Base-by-base conservation (phyloP, 371 early-diverging fungal genomes). In the Rhizopus microsporus region DNA sequence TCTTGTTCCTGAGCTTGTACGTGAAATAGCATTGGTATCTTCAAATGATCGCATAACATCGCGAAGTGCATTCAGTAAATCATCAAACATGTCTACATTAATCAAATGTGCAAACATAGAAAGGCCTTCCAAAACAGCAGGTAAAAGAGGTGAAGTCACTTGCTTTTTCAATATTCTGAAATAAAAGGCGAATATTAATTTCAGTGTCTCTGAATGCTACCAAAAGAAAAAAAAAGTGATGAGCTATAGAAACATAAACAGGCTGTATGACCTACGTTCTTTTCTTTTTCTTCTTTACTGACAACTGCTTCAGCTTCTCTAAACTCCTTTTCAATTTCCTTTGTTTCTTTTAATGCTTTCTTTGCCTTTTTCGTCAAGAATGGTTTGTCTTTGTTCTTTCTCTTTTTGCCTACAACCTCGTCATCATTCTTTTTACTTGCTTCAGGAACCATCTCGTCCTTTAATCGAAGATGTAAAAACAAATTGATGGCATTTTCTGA, bases 41-140 rank as follows among this genome's bases (percentile, higher is more conserved):
- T 72, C 71, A 34, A 72, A 59, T 2, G 60, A 55, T 39, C 78
- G 70, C 81, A 92, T 86, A 32, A 97, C 93, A 50, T 80, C 85
- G 62, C 91, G 90, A 30, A 97, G 82, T 8, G 90, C 82, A 32
- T 82, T 78, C 50, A 96, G 70, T 57, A 97, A 64, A 67, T 97
- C 97, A n/a, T 83, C 80, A 69, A 95, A 97, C 64, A 95, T 94
- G 65, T 96, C 96, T 8, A 97, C 88, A 60, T 88, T 94, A 70
- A 97, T 96, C 50, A 96, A 78, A 68, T 96, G 96, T 1, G 94
- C 91, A 76, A 92, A 95, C 57, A 86, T 84, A 51, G 91, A 88
- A 56, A 97, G 86, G 5, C 97, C 96, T 74, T 94, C 94, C 6
- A 97, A 81, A 2, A 91, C 94, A 0, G 89, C 84, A 4, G 96